Evolutionary conservation across 768 basidiomycete species (phyloP).

Genomic region (Pulveroboletus ravenelii): DNA sequence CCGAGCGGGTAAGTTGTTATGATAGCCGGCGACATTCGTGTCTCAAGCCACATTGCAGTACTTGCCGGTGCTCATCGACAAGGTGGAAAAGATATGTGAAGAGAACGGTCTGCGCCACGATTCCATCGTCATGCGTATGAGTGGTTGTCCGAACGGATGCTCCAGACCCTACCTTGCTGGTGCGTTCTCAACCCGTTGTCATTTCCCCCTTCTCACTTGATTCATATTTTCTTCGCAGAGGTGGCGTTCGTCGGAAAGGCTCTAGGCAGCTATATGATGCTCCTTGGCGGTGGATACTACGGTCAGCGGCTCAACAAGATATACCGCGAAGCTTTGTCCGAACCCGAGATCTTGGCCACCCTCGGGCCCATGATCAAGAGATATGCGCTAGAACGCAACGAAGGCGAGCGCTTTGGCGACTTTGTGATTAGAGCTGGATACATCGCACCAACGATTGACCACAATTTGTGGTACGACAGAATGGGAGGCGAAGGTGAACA

Average conservation of each 20-base stretch:
- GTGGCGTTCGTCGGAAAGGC: conserved; percentile 97
- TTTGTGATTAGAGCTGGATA: conserved; percentile 91
- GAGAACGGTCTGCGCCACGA: conserved; percentile 91
- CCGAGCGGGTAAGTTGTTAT: conserved; percentile 49
- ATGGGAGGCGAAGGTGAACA: conserved; percentile 75
- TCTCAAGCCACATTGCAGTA: conserved; percentile 54
- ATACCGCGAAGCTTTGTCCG: conserved; percentile 85
- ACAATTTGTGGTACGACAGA: conserved; percentile 81
- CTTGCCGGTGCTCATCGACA: conserved; percentile 86
- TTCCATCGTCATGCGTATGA: conserved; percentile 98
- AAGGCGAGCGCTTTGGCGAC: conserved; percentile 93
- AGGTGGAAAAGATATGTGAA: conserved; percentile 93
- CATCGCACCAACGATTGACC: conserved; percentile 69
- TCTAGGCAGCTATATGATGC: conserved; percentile 86
- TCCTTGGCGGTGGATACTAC: conserved; percentile 92
- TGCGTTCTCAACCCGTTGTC: conserved; percentile 16
- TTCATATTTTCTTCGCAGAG: conserved; percentile 45
- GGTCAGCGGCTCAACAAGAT: conserved; percentile 96
- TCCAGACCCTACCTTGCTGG: conserved; percentile 91
- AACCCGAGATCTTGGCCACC: conserved; percentile 88
- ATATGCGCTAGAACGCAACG: conserved; percentile 80
- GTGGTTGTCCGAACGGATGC: conserved; percentile 93
- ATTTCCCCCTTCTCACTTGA: not conserved
- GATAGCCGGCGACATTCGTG: conserved; percentile 14
- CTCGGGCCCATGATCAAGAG: conserved; percentile 90